Percentiles rank a stretch among this genome's conserved stretches.
Conservation (phyloP, 2,329 filamentous ascomycete genomes). For the Mycosphaerella sp. region DNA sequence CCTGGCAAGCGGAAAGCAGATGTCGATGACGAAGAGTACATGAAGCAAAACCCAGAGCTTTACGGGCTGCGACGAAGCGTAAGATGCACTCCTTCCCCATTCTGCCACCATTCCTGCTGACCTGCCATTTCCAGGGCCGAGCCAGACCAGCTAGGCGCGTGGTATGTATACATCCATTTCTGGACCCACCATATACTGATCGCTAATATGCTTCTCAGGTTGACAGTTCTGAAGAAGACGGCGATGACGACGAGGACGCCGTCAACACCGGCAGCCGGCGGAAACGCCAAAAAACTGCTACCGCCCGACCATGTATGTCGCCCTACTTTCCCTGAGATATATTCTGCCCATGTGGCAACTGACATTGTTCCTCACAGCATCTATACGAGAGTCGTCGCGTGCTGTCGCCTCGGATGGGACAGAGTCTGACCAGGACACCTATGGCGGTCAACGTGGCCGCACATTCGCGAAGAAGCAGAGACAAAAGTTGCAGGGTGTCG, state of each 20-base stretch:
- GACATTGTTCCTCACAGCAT: slow-evolving; percentile 21
- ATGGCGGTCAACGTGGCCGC: slow-evolving; percentile 67
- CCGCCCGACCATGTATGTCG: slow-evolving; percentile 55
- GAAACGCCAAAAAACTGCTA: slow-evolving; percentile 63
- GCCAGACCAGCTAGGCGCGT: slow-evolving; percentile 57
- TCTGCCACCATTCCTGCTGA: slow-evolving; percentile 30
- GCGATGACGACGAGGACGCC: slow-evolving; percentile 66
- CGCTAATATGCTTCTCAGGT: slow-evolving; percentile 38
- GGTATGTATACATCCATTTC: slow-evolving; percentile 38
- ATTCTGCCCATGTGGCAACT: slow-evolving; percentile 33
- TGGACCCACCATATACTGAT: background rate
- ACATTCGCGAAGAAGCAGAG: slow-evolving; percentile 65
- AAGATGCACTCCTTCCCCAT: slow-evolving; percentile 37
- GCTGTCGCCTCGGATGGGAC: slow-evolving; percentile 55
- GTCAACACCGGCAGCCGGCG: slow-evolving; percentile 52
- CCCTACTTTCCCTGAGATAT: background rate
- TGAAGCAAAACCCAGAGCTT: slow-evolving; percentile 84
- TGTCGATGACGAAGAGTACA: slow-evolving; percentile 63
- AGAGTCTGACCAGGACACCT: slow-evolving; percentile 49
- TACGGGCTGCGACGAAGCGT: slow-evolving; percentile 93
- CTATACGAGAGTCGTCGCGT: slow-evolving; percentile 25
- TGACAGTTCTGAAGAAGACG: slow-evolving; percentile 55
- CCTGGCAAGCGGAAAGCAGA: slow-evolving; percentile 62
- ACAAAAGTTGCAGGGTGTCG: slow-evolving; percentile 56
- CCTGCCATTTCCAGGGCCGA: slow-evolving; percentile 43